Evolutionary conservation across 306 rosid species (phyloP).

Genomic region (Cicer cuneatum): DNA sequence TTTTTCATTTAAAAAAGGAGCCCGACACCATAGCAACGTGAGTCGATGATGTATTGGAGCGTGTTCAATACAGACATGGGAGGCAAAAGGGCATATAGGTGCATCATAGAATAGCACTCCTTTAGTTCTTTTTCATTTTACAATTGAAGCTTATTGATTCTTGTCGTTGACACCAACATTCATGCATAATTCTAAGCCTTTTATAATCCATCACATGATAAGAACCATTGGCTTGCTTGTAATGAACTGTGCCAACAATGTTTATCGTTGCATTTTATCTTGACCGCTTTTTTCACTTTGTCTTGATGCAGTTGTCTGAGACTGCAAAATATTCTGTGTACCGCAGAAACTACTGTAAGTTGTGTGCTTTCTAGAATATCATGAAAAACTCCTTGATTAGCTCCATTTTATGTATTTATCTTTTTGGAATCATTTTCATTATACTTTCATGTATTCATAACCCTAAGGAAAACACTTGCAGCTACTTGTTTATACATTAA

Average conservation of each 20-base stretch:
- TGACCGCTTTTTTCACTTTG: conserved; percentile 40
- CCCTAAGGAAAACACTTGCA: conserved; percentile 26
- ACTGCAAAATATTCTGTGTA: conserved; percentile 72
- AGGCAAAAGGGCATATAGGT: not conserved
- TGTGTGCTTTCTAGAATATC: conserved; percentile 40
- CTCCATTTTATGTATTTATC: conserved; percentile 25
- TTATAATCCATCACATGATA: conserved; percentile 1
- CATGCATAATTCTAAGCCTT: not conserved
- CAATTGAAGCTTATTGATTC: not conserved
- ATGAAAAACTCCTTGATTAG: conserved; percentile 17
- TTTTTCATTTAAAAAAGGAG: too few relatives aligned
- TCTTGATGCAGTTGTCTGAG: conserved; percentile 67
- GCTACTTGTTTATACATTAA: conserved; percentile 3
- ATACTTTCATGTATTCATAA: conserved; percentile 32
- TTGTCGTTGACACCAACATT: not conserved
- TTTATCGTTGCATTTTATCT: conserved; percentile 23
- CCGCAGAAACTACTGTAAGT: conserved; percentile 77
- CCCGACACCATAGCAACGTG: too few relatives aligned
- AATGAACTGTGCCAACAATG: not conserved
- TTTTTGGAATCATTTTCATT: conserved; percentile 19
- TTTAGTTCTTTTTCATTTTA: conserved; percentile 16
- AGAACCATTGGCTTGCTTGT: conserved; percentile 1
- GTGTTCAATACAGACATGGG: not conserved
- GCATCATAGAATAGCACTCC: conserved; percentile 2
- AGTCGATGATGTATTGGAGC: too few relatives aligned